These are phyloP conservation scores for Panicum virgatum DNA, from an alignment of 202 grass and related monocot genomes.

Conservation along the genomic window DNA sequence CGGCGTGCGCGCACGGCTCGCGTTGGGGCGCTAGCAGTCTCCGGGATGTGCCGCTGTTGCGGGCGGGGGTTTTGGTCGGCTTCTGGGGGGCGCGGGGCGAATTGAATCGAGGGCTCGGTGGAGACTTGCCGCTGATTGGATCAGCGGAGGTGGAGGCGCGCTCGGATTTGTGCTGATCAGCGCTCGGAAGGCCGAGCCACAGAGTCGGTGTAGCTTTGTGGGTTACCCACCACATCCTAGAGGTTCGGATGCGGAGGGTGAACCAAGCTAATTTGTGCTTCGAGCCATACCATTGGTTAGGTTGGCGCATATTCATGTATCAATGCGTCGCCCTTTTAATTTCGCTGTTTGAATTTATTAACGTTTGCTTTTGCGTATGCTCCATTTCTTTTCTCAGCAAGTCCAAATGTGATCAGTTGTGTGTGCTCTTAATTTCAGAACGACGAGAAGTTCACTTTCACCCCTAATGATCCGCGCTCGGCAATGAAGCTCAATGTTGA, in stretches of 20 bases:
- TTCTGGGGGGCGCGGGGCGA: neutral
- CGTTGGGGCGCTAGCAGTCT: neutral
- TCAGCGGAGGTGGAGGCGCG: neutral
- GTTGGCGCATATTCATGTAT: neutral
- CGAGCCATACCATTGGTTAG: neutral
- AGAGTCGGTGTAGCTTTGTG: neutral
- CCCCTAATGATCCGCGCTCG: constrained; percentile 67
- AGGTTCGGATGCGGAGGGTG: neutral
- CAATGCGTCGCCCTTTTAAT: neutral
- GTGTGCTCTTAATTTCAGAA: constrained; percentile 52
- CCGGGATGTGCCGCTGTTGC: neutral
- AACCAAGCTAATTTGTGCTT: constrained; percentile 16
- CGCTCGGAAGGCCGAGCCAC: neutral
- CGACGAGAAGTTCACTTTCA: constrained; percentile 71
- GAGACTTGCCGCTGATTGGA: neutral
- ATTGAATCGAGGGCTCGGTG: neutral
- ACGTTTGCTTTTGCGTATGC: neutral
- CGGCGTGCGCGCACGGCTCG: neutral
- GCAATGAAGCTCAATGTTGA: constrained; percentile 82
- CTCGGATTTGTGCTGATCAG: neutral
- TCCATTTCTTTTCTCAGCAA: neutral
- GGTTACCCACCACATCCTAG: neutral
- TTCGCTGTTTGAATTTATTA: neutral
- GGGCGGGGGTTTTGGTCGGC: neutral
- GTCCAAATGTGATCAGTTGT: neutral